These are phyloP conservation scores for Clitocybe nebularis DNA, from an alignment of 1,284 basidiomycete genomes.

Conservation along the genomic window DNA sequence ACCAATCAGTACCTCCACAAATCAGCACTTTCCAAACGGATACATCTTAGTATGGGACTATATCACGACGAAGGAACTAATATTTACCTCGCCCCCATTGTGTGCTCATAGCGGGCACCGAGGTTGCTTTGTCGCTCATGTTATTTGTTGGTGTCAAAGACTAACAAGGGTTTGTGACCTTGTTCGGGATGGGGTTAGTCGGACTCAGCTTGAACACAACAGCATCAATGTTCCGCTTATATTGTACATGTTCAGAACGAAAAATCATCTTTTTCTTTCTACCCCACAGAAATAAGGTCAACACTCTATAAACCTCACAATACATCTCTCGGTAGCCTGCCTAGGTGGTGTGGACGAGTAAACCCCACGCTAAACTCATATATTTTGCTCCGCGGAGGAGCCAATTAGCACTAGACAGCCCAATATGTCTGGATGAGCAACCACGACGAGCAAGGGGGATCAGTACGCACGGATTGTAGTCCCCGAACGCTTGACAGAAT, in stretches of 20 bases:
- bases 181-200: slow-evolving; percentile 7
- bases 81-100: slow-evolving; percentile 11
- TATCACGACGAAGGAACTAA: not conserved
- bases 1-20: slow-evolving; percentile 86
- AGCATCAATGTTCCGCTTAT: not conserved
- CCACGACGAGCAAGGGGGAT: too few species aligned
- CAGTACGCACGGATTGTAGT: slow-evolving; percentile 33
- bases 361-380: not conserved
- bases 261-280: too few species aligned
- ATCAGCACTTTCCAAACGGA: slow-evolving; percentile 66
- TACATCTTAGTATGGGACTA: not conserved
- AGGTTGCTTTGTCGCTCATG: slow-evolving; percentile 11
- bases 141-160: slow-evolving; percentile 11
- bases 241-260: too few species aligned
- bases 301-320: too few species aligned
- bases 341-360: too few species aligned
- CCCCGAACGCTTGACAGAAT: slow-evolving; percentile 34
- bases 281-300: too few species aligned
- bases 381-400: slow-evolving; percentile 1
- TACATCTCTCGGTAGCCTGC: too few species aligned
- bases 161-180: slow-evolving; percentile 5
- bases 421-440: slow-evolving; percentile 21
- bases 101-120: slow-evolving; percentile 4
- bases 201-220: not conserved
- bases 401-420: slow-evolving; percentile 14